Evolutionary conservation across 2,329 filamentous ascomycete genomes (phyloP).

Genomic region (Monilinia laxa): DNA sequence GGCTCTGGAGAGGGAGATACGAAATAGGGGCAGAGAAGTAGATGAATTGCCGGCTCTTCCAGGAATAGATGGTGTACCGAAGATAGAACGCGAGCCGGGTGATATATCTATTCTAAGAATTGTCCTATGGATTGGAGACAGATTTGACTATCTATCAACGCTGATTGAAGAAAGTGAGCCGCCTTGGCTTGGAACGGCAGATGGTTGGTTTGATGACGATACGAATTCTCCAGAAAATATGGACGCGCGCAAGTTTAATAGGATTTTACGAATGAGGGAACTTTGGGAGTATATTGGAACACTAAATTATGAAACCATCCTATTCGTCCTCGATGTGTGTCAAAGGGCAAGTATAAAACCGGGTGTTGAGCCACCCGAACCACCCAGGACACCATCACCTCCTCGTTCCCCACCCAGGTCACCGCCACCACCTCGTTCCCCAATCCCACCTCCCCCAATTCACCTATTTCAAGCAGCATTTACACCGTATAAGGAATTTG

Average conservation of each 20-base stretch:
- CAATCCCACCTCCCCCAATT: neutral
- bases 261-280: neutral
- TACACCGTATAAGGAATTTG: neutral
- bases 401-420: neutral
- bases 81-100: neutral
- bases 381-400: neutral
- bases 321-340: neutral
- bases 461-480: neutral
- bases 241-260: neutral
- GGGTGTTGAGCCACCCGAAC: neutral
- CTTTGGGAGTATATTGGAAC: constrained; percentile 2
- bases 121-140: too few relatives aligned
- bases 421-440: neutral
- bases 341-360: neutral
- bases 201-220: constrained; percentile 9
- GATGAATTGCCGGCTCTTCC: neutral
- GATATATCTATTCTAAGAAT: neutral
- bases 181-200: neutral
- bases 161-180: neutral
- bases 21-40: neutral
- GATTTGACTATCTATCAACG: neutral
- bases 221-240: neutral
- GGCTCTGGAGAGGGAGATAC: neutral
- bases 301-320: neutral
- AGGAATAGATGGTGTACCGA: neutral